Evolutionary conservation across 306 rosid genomes (phyloP), one percentile per base, ranked within the genome.

Genomic region (Gillenia trifoliata): DNA sequence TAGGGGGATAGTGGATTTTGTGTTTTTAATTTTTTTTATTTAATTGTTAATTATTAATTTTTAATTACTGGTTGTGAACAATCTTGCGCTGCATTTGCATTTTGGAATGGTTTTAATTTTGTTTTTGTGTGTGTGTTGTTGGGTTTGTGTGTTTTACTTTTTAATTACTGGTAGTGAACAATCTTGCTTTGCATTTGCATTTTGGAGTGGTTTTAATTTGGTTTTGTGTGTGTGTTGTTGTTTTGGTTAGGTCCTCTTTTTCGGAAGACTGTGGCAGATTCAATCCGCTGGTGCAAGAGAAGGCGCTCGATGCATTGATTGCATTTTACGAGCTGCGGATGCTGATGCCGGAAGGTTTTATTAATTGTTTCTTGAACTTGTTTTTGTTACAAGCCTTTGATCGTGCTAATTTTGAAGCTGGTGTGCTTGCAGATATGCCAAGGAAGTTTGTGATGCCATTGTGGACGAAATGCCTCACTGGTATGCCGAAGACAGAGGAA

Each of bases 221-320:
- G n/a, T n/a, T 67, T 15, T 38, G 49, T 69, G 40, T n/a, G n/a
- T 26, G 13, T 41, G 22, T 65, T 25, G 9, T 30, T 52, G 56
- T 78, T 72, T 75, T 78, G 74, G 31, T 28, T 33, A 95, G 99
- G 98, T 76, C 90, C 83, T 8, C 83, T 82, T 56, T 92, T 95
- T 70, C 89, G 70, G 81, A 95, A 95, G 93, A 85, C 99, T 2
- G 87, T 95, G 83, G 87, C 89, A 57, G 99, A 95, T 81, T 85
- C 99, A 95, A 95, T 85, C 92, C 97, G 61, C 99, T 98, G 0
- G 99, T 92, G 74, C 99, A 95, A 75, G 99, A 95, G 85, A 95
- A 95, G 83, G 97, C 99, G 40, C 93, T 95, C 6, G 98, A 95
- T 76, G 96, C 99, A 19, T 82, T 95, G 83, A 88, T 95, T 87